A percentile compares a stretch with the other conserved stretches of the same genome.
phyloP scores from a whole-genome alignment of 768 basidiomycete genomes.

The Leccinum longicurvipes region DNA sequence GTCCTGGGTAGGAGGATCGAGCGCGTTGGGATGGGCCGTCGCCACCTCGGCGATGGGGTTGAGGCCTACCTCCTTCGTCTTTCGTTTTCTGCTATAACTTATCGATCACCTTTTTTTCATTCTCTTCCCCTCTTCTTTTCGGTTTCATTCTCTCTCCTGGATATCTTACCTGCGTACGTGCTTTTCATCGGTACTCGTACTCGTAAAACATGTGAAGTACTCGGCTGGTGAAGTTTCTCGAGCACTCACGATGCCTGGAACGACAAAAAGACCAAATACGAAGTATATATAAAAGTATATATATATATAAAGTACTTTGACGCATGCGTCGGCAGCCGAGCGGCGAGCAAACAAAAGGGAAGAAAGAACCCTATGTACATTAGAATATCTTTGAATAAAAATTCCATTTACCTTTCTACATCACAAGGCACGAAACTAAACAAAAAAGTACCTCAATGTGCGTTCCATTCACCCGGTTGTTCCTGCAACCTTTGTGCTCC shows the following conservation, averaged over 20 bases:
- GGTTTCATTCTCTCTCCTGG: background rate
- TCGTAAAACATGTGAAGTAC: conserved; percentile 5
- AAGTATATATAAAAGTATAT: no score
- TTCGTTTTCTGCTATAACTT: conserved; percentile 19
- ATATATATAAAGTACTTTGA: background rate
- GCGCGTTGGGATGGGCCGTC: conserved; percentile 28
- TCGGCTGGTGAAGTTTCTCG: background rate
- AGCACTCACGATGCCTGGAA: background rate
- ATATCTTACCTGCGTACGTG: conserved; percentile 8
- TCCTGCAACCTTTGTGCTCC: background rate
- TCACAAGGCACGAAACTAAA: background rate
- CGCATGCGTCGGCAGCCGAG: background rate
- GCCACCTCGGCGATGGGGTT: conserved; percentile 27
- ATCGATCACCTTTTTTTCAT: conserved; percentile 21
- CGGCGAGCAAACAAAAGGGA: background rate
- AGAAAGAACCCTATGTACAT: background rate
- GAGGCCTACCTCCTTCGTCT: background rate
- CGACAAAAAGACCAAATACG: conserved; percentile 2
- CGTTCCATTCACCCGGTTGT: background rate
- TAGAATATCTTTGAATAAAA: background rate
- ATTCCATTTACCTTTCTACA: no score
- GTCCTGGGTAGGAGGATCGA: conserved; percentile 27
- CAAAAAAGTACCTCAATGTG: background rate
- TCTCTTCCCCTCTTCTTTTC: background rate
- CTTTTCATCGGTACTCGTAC: conserved; percentile 16